Base-by-base conservation (phyloP, 2,329 filamentous ascomycete genomes). In the Penicillium rolfsii region DNA sequence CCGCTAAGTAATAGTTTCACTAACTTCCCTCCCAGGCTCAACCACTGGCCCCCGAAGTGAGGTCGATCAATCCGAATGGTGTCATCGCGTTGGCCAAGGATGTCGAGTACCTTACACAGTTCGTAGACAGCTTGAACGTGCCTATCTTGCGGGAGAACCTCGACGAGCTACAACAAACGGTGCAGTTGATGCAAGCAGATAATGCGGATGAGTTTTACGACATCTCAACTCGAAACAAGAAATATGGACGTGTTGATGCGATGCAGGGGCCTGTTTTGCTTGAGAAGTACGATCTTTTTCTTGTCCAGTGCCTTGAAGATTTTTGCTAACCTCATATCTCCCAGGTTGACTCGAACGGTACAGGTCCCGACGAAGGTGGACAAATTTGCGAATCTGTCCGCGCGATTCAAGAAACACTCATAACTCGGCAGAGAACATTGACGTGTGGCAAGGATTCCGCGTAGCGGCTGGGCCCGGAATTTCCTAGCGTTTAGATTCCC, bases 201-300 rank as follows among this genome's bases (percentile, higher is more conserved):
- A 96, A 96, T 70, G 87, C 91, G n/a, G 93, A 98, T 66, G 94
- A 98, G 76, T 99, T 97, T 77, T 99, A 95, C 75, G 95, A 99
- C 73, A 89, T 95, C 53, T 90, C 89, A 5, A 91, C 89, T 14
- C 83, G 93, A 55, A 97, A 97, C 78, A 93, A 91, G 80, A 96
- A 97, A 74, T 99, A 97, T 74, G 91, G 93, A 16, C 89, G 92
- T 57, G 96, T 99, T 36, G 92, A 98, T 78, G 90, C 91, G 55
- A 83, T 96, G 74, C 96, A 96, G 74, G 95, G 94, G 0, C 92
- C 93, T 0, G 82, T 91, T 43, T 75, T 99, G 63, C 78, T 99
- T n/a, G 94, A 98, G 80, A 99, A 99, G 90, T 91, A 84, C 66
- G 83, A 61, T 49, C 19, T 40, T 4, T 55, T 19, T 22, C n/a